These are phyloP conservation scores for Fulvia fulva DNA, from an alignment of 2,329 filamentous ascomycete species.

Conservation along the genomic window DNA sequence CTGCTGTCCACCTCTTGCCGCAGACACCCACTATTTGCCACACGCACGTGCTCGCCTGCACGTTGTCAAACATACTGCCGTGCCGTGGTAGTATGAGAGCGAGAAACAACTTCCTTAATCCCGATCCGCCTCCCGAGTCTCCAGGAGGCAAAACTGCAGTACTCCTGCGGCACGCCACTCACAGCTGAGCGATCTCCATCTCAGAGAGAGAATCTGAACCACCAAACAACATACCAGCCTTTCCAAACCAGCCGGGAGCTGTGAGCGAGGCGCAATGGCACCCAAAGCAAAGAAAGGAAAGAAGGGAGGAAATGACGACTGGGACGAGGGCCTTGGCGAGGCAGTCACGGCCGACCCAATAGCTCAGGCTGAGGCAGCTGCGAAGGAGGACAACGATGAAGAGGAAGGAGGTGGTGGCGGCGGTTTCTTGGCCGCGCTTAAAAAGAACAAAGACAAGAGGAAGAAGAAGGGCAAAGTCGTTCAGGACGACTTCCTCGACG, in stretches of 20 bases:
- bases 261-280: conserved; percentile 56
- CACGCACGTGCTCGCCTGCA: conserved; percentile 6
- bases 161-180: conserved; percentile 20
- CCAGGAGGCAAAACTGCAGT: conserved; percentile 18
- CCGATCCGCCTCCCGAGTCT: conserved; percentile 30
- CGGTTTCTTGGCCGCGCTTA: conserved; percentile 48
- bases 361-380: conserved; percentile 46
- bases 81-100: conserved; percentile 29
- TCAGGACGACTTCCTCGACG: conserved; percentile 67
- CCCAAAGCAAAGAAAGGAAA: conserved; percentile 95
- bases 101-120: conserved; percentile 25
- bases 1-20: not conserved
- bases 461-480: conserved; percentile 80
- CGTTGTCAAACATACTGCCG: conserved; percentile 15
- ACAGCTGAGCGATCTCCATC: conserved; percentile 25
- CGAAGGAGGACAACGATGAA: conserved; percentile 45
- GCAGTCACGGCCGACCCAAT: conserved; percentile 61
- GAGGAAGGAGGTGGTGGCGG: conserved; percentile 50
- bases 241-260: not conserved
- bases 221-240: not conserved
- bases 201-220: not conserved
- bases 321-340: conserved; percentile 91
- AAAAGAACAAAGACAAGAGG: conserved; percentile 64
- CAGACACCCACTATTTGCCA: not conserved
- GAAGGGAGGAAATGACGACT: conserved; percentile 75